Evolutionary conservation across 164 flowering plant genomes (phyloP).

Genomic region (Berberis vulgaris): DNA sequence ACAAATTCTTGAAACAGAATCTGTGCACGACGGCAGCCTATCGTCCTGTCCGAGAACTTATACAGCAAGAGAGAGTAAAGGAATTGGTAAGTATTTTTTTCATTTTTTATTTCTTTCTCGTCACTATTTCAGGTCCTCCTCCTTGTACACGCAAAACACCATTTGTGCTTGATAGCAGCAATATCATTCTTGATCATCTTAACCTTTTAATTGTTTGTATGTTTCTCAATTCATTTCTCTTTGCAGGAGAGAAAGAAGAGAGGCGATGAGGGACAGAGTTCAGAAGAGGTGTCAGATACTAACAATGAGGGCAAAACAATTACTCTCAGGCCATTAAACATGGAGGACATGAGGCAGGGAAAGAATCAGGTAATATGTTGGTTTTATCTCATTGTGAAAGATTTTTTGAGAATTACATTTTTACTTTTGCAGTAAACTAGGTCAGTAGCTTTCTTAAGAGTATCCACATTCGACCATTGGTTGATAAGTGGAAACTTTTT

Average conservation of each 20-base stretch:
- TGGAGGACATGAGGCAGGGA: slow-evolving; percentile 91
- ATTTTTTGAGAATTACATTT: too few species aligned
- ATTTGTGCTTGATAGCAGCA: slow-evolving; percentile 78
- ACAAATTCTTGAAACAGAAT: slow-evolving; percentile 47
- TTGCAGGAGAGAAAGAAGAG: slow-evolving; percentile 56
- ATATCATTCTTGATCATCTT: slow-evolving; percentile 11
- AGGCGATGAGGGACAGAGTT: slow-evolving; percentile 36
- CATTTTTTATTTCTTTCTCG: too few species aligned
- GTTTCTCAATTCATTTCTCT: neutral
- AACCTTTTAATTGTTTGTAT: neutral
- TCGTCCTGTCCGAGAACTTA: too few species aligned
- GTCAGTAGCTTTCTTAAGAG: too few species aligned
- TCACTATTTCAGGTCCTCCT: too few species aligned
- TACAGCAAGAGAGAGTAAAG: too few species aligned
- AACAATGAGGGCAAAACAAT: slow-evolving; percentile 43
- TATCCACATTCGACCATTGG: too few species aligned
- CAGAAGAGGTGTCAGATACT: slow-evolving; percentile 38
- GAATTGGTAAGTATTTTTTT: too few species aligned
- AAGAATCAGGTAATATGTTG: slow-evolving; percentile 68
- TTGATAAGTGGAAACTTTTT: too few species aligned
- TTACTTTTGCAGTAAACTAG: too few species aligned
- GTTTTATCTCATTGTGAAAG: neutral
- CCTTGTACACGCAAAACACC: too few species aligned
- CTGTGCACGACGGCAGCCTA: slow-evolving; percentile 9
- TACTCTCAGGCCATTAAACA: slow-evolving; percentile 62